phyloP scores from a whole-genome alignment of 78 protist species.

The Mantamonas sphyraenae region DNA sequence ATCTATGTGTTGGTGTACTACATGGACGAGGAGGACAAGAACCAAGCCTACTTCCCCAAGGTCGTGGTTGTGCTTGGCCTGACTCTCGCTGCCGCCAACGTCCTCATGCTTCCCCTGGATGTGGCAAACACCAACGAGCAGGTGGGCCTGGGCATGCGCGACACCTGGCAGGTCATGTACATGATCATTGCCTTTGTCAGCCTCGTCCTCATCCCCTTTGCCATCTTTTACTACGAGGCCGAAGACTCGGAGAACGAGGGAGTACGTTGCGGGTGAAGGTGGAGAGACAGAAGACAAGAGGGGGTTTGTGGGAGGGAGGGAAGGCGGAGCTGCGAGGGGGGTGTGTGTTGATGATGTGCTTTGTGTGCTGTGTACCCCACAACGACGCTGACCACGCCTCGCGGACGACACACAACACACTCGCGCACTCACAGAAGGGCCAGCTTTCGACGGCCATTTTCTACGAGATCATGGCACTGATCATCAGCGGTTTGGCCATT shows the following conservation, averaged over 20 bases:
- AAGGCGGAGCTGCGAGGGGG: slow-evolving; percentile 9
- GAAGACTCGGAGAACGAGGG: slow-evolving; percentile 60
- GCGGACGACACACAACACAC: no score
- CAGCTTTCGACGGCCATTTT: no score
- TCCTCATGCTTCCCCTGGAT: neutral
- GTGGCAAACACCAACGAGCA: neutral
- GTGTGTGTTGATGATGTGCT: slow-evolving; percentile 24
- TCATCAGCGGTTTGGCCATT: neutral
- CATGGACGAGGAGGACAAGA: slow-evolving; percentile 28
- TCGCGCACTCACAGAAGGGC: no score
- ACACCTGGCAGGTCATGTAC: slow-evolving; percentile 38
- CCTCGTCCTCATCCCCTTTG: slow-evolving; percentile 68
- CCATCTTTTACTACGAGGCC: slow-evolving; percentile 74
- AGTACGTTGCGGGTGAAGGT: neutral
- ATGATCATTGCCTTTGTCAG: slow-evolving; percentile 28
- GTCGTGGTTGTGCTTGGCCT: slow-evolving; percentile 8
- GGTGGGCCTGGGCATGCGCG: slow-evolving; percentile 46
- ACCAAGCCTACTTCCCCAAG: slow-evolving; percentile 29
- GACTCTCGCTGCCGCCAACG: neutral
- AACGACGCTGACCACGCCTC: no score
- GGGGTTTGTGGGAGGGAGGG: neutral
- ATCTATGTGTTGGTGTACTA: slow-evolving; percentile 24
- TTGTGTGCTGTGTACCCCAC: slow-evolving; percentile 21
- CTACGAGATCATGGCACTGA: neutral
- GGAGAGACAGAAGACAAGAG: neutral